phyloP scores from a whole-genome alignment of 768 basidiomycete species.

The Tulasnella sp. region DNA sequence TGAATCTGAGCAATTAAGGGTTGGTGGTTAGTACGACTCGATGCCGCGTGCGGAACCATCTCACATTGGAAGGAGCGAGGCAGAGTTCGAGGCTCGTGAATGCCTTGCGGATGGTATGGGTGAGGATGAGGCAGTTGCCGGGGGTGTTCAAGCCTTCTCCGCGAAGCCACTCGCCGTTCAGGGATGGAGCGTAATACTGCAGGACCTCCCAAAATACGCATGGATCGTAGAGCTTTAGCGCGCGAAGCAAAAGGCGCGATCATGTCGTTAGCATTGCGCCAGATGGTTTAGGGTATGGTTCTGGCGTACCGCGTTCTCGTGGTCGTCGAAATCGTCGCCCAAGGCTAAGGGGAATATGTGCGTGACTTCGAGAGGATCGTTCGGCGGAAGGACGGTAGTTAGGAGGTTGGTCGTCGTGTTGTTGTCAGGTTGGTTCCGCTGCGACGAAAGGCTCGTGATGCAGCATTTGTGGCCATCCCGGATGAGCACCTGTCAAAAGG shows the following conservation, averaged over 20 bases:
- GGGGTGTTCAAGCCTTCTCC: background rate
- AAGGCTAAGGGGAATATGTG: background rate
- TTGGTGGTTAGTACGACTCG: background rate
- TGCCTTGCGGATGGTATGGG: background rate
- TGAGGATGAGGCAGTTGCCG: background rate
- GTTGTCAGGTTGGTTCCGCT: background rate
- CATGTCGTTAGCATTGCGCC: no score
- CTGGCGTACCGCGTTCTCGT: background rate
- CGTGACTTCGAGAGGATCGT: background rate
- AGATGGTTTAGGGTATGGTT: no score
- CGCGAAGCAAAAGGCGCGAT: background rate
- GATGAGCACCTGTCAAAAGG: background rate
- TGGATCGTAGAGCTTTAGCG: background rate
- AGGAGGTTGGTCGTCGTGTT: background rate
- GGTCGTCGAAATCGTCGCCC: background rate
- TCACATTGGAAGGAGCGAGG: background rate
- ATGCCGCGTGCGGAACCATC: background rate
- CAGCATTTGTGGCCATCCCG: background rate
- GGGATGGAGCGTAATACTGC: background rate
- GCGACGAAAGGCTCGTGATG: background rate
- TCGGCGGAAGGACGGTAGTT: background rate
- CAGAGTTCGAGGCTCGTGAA: background rate
- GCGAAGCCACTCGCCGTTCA: background rate
- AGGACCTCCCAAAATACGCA: conserved; percentile 4
- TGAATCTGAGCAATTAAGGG: background rate